Conservation (phyloP, 2,329 filamentous ascomycete species). For the Talaromyces sp. region DNA sequence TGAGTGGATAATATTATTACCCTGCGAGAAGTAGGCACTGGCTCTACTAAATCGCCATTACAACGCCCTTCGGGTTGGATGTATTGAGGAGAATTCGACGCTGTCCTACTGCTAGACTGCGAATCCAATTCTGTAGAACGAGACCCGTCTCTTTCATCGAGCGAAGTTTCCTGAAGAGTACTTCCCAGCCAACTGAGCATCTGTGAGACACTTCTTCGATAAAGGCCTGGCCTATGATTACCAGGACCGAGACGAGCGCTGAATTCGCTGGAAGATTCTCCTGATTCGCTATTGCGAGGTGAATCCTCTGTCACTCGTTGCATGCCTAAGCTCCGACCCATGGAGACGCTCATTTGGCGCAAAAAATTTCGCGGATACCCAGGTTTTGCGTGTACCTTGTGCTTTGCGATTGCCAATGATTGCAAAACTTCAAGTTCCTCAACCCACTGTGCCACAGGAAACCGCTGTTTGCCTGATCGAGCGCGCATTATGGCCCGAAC, state of each 20-base stretch:
- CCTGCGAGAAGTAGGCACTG: background rate
- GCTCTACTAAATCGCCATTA: background rate
- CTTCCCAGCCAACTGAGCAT: background rate
- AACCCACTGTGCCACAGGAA: slow-evolving; percentile 58
- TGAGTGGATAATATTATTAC: background rate
- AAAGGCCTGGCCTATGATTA: background rate
- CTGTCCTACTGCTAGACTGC: background rate
- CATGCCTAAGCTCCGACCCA: background rate
- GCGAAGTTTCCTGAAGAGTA: slow-evolving; percentile 1
- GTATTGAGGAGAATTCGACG: background rate
- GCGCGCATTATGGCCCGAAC: slow-evolving; percentile 54
- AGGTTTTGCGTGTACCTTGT: slow-evolving; percentile 32
- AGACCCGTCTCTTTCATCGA: background rate
- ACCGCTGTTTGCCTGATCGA: slow-evolving; percentile 54
- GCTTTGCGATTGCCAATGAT: slow-evolving; percentile 48
- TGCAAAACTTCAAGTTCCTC: slow-evolving; percentile 54
- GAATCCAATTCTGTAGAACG: background rate
- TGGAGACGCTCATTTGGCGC: background rate
- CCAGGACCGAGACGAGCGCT: background rate
- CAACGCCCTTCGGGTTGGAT: background rate
- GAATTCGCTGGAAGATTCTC: background rate
- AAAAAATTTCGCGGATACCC: background rate
- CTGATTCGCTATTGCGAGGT: background rate
- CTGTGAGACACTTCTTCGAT: background rate
- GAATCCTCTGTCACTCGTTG: background rate